These are phyloP conservation scores for Kwoniella botswanensis DNA, from an alignment of 768 basidiomycete species.

Conservation along the genomic window DNA sequence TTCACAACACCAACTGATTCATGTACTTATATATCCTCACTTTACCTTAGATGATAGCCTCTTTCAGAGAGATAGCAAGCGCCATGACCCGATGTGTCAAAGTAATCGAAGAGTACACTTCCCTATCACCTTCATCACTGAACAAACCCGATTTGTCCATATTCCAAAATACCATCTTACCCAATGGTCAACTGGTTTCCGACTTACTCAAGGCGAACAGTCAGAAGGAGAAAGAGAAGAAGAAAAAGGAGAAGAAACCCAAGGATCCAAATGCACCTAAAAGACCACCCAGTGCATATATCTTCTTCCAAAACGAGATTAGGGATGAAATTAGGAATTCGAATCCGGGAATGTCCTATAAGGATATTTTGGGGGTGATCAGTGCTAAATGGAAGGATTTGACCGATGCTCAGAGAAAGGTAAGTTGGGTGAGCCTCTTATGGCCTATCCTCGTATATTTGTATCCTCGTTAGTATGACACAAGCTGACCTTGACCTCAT, in stretches of 20 bases:
- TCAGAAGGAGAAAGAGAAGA: constrained; percentile 40
- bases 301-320: constrained; percentile 91
- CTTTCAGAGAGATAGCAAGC: constrained; percentile 48
- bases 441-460: constrained; percentile 21
- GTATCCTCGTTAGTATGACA: background rate
- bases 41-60: constrained; percentile 52
- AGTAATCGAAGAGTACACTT: constrained; percentile 51
- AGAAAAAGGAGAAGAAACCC: constrained; percentile 69
- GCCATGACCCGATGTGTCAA: constrained; percentile 50
- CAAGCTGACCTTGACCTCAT: no score
- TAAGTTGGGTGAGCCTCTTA: constrained; percentile 60
- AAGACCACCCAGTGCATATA: constrained; percentile 87
- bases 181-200: constrained; percentile 11
- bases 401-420: constrained; percentile 72
- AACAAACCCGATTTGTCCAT: constrained; percentile 17
- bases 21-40: background rate
- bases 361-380: constrained; percentile 74
- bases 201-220: background rate
- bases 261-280: constrained; percentile 95
- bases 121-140: constrained; percentile 33
- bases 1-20: background rate
- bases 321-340: constrained; percentile 72
- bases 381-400: constrained; percentile 75
- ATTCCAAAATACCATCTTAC: constrained; percentile 15
- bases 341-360: constrained; percentile 70